phyloP scores from a whole-genome alignment of 805 yeast species.

The Yamadazyma ubonensis region DNA sequence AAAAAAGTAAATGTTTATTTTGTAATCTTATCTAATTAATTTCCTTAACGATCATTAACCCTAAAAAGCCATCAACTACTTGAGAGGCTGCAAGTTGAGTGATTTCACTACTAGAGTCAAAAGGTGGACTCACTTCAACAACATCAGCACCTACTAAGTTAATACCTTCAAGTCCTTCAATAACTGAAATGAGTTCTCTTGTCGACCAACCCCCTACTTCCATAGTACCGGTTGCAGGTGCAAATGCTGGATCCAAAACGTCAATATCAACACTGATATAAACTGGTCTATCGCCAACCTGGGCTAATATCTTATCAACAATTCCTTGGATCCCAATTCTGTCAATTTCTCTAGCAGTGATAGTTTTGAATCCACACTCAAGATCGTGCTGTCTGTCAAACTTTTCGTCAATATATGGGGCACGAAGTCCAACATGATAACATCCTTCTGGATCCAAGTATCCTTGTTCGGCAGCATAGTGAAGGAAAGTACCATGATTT shows the following conservation, averaged over 20 bases:
- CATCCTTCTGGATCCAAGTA: conserved; percentile 48
- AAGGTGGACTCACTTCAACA: conserved; percentile 31
- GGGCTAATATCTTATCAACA: conserved; percentile 29
- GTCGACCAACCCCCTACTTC: conserved; percentile 28
- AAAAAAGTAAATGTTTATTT: too few species aligned
- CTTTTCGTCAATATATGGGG: conserved; percentile 50
- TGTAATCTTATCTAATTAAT: not conserved
- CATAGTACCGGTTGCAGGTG: conserved; percentile 31
- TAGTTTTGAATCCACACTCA: conserved; percentile 48
- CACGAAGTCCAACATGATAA: conserved; percentile 64
- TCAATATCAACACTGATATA: conserved; percentile 29
- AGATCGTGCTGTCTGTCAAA: conserved; percentile 45
- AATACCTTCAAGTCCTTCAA: conserved; percentile 28
- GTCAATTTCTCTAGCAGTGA: conserved; percentile 50
- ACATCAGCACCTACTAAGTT: conserved; percentile 29
- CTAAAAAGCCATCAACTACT: conserved; percentile 23
- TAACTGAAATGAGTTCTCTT: conserved; percentile 25
- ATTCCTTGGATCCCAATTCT: conserved; percentile 36
- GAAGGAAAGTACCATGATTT: conserved; percentile 70
- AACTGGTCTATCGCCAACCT: conserved; percentile 36
- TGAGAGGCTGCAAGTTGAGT: conserved; percentile 28
- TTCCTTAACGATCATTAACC: conserved; percentile 23
- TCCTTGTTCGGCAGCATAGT: conserved; percentile 69
- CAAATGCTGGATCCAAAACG: conserved; percentile 27
- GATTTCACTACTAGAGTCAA: conserved; percentile 25